phyloP scores from a whole-genome alignment of 257 asterid species.

The Solanum virginianum region DNA sequence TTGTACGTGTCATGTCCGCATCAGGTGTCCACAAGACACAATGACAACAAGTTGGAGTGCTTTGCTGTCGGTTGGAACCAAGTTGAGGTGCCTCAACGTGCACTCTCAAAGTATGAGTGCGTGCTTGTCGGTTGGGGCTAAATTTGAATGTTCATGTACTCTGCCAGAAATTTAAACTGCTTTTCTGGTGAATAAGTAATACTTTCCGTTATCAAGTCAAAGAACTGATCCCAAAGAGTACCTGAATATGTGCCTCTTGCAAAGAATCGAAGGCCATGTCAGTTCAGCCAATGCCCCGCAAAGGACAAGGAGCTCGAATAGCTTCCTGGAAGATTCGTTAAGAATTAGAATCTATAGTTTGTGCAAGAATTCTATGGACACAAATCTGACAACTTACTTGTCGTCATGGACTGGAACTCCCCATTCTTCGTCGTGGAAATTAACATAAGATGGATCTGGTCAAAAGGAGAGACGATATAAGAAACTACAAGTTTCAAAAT shows the following conservation, averaged over 20 bases:
- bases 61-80: background rate
- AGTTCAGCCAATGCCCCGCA: constrained; percentile 93
- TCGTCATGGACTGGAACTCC: constrained; percentile 50
- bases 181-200: background rate
- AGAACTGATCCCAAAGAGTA: constrained; percentile 7
- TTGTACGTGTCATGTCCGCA: background rate
- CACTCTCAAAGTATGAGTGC: background rate
- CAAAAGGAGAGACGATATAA: background rate
- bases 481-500: constrained; percentile 13
- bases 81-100: background rate
- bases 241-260: constrained; percentile 63
- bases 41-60: background rate
- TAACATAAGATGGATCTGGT: constrained; percentile 30
- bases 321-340: constrained; percentile 48
- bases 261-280: constrained; percentile 83
- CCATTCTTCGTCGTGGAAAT: constrained; percentile 55
- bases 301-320: constrained; percentile 76
- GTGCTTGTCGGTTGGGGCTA: background rate
- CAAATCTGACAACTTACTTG: constrained; percentile 33
- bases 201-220: background rate
- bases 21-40: background rate
- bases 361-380: background rate
- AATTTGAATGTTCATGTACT: background rate
- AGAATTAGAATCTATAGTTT: background rate
- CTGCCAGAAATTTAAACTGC: background rate